A percentile compares a stretch with the other conserved stretches of the same genome.
These are phyloP conservation scores for Rhizoctonia solani DNA, from an alignment of 1,284 basidiomycete genomes.

Conservation along the genomic window DNA sequence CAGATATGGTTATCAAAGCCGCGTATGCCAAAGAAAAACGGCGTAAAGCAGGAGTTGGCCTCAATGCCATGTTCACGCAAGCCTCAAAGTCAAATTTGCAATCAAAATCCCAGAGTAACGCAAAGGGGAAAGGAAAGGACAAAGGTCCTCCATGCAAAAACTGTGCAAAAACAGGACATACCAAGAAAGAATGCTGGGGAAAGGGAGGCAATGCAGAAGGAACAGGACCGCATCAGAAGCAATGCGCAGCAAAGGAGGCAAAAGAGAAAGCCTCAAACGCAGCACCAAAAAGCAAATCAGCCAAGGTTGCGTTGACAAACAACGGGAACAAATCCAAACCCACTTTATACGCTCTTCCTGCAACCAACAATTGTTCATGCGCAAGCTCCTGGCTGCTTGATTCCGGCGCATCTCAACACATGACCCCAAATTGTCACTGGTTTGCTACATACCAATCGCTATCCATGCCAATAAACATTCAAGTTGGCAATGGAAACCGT, in stretches of 20 bases:
- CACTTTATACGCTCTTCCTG: not conserved
- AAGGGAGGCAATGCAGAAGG: not conserved
- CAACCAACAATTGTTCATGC: too few relatives aligned
- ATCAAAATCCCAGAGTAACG: not conserved
- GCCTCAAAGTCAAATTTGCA: not conserved
- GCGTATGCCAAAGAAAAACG: not conserved
- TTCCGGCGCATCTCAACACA: not conserved
- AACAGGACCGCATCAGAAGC: too few relatives aligned
- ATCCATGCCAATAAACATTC: not conserved
- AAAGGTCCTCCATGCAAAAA: not conserved
- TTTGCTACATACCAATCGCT: not conserved
- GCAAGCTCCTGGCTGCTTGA: not conserved
- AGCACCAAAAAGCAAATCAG: too few relatives aligned
- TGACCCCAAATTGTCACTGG: conserved; percentile 3
- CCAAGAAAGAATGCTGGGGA: not conserved
- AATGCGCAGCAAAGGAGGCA: too few relatives aligned
- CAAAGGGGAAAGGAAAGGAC: not conserved
- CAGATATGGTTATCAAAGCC: not conserved
- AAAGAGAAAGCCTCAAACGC: too few relatives aligned
- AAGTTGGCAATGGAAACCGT: conserved; percentile 1
- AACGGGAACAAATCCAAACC: not conserved
- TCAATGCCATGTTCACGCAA: not conserved
- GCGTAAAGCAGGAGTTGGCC: not conserved
- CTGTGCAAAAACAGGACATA: not conserved
- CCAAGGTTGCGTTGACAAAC: not conserved